phyloP scores from a whole-genome alignment of 2,329 filamentous ascomycete genomes.

The Sporothrix euskadiensis region DNA sequence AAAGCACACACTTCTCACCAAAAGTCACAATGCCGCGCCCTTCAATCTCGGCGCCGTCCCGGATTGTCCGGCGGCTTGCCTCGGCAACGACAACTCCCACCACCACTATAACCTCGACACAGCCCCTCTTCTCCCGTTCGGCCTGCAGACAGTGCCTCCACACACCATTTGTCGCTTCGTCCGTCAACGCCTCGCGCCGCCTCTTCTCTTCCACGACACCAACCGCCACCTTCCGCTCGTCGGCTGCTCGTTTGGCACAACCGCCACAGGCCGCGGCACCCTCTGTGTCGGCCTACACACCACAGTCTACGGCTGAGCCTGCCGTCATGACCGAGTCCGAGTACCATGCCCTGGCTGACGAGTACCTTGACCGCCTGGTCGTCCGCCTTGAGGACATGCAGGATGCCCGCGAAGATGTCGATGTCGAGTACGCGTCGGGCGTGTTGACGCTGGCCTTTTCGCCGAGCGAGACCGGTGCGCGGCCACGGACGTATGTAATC shows the following conservation, averaged over 20 bases:
- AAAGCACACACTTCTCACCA: background rate
- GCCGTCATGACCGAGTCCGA: slow-evolving; percentile 60
- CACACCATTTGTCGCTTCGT: background rate
- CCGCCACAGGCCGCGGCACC: background rate
- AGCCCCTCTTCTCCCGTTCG: background rate
- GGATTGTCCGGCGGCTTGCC: slow-evolving; percentile 17
- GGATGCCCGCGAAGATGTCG: slow-evolving; percentile 72
- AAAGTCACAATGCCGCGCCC: slow-evolving; percentile 18
- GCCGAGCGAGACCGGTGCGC: slow-evolving; percentile 41
- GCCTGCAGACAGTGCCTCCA: background rate
- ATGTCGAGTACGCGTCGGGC: slow-evolving; percentile 73
- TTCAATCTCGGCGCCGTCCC: background rate
- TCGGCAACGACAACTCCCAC: background rate
- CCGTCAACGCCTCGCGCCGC: background rate
- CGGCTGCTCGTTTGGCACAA: background rate
- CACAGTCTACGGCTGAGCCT: slow-evolving; percentile 33
- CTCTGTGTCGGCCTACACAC: slow-evolving; percentile 41
- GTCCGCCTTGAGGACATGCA: slow-evolving; percentile 68
- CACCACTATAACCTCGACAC: background rate
- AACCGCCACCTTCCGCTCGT: background rate
- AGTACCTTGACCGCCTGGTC: slow-evolving; percentile 64
- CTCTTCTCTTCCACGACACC: background rate
- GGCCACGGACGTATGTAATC: slow-evolving; percentile 81
- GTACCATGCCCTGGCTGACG: slow-evolving; percentile 77
- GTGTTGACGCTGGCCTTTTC: slow-evolving; percentile 31